Conservation (phyloP, 2,329 filamentous ascomycete genomes). For the Cladophialophora carrionii region DNA sequence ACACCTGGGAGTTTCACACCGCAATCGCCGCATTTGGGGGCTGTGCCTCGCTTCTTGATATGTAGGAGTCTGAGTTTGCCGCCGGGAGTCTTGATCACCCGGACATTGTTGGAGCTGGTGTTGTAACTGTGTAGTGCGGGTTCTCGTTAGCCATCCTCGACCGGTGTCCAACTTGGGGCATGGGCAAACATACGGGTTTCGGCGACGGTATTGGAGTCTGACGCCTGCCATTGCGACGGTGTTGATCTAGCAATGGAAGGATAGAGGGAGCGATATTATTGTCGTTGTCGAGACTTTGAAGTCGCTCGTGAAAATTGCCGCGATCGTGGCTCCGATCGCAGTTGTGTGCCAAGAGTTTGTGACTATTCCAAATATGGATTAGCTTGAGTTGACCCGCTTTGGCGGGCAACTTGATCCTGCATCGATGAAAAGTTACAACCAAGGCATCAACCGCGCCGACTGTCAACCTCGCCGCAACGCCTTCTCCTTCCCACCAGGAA, state of each 20-base stretch:
- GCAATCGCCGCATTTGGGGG: slow-evolving; percentile 99
- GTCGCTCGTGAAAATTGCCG: background rate
- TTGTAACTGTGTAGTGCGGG: slow-evolving; percentile 72
- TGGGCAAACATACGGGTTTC: slow-evolving; percentile 70
- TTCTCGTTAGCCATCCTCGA: slow-evolving; percentile 11
- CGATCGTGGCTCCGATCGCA: background rate
- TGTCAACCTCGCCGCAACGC: background rate
- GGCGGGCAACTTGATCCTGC: background rate
- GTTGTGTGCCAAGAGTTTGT: slow-evolving; percentile 10
- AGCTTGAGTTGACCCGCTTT: background rate
- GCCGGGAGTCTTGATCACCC: slow-evolving; percentile 94
- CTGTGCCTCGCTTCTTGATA: slow-evolving; percentile 99
- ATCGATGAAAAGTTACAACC: background rate
- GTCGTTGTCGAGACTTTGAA: slow-evolving; percentile 22
- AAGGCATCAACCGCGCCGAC: slow-evolving; percentile 1
- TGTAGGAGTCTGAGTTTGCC: slow-evolving; percentile 94
- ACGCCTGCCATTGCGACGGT: slow-evolving; percentile 39
- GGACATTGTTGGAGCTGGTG: slow-evolving; percentile 95
- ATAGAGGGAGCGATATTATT: slow-evolving; percentile 19
- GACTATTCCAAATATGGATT: background rate
- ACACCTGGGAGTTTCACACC: slow-evolving; percentile 96
- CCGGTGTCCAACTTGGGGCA: background rate
- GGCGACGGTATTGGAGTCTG: slow-evolving; percentile 64
- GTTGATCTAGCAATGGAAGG: slow-evolving; percentile 25
- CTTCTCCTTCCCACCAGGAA: background rate